These are phyloP conservation scores for Yamadazyma mexicana DNA, from an alignment of 1,139 yeast species.

Conservation along the genomic window DNA sequence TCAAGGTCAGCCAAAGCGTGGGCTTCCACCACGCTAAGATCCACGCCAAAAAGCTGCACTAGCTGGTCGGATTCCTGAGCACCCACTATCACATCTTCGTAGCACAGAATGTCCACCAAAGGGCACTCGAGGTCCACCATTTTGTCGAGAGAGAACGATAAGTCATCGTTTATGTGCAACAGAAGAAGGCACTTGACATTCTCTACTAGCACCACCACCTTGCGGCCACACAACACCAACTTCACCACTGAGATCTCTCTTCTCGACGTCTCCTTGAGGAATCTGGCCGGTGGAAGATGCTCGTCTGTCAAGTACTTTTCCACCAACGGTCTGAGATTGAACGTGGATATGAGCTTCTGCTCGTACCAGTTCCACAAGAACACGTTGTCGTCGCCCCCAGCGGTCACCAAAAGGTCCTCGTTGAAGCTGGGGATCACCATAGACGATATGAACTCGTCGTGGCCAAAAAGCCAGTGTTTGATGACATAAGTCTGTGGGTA, in stretches of 20 bases:
- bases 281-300: constrained; percentile 69
- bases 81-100: constrained; percentile 34
- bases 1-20: constrained; percentile 18
- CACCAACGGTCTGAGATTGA: constrained; percentile 51
- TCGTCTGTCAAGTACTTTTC: constrained; percentile 51
- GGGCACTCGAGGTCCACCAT: constrained; percentile 25
- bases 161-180: constrained; percentile 31
- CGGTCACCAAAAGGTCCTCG: constrained; percentile 58
- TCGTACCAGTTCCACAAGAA: constrained; percentile 76
- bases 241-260: constrained; percentile 57
- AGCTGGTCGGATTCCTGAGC: constrained; percentile 37
- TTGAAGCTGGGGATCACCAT: constrained; percentile 55
- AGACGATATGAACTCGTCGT: constrained; percentile 74
- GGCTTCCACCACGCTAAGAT: constrained; percentile 6
- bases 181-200: constrained; percentile 54
- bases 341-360: constrained; percentile 45
- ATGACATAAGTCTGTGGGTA: constrained; percentile 79
- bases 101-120: constrained; percentile 26
- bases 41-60: constrained; percentile 24
- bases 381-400: constrained; percentile 87
- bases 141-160: constrained; percentile 24
- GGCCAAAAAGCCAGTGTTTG: constrained; percentile 85
- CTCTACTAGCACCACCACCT: constrained; percentile 51
- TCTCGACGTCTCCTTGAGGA: constrained; percentile 53
- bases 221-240: constrained; percentile 34